Conservation (phyloP, 2,329 filamentous ascomycete genomes). For the Diaporthe helianthi region DNA sequence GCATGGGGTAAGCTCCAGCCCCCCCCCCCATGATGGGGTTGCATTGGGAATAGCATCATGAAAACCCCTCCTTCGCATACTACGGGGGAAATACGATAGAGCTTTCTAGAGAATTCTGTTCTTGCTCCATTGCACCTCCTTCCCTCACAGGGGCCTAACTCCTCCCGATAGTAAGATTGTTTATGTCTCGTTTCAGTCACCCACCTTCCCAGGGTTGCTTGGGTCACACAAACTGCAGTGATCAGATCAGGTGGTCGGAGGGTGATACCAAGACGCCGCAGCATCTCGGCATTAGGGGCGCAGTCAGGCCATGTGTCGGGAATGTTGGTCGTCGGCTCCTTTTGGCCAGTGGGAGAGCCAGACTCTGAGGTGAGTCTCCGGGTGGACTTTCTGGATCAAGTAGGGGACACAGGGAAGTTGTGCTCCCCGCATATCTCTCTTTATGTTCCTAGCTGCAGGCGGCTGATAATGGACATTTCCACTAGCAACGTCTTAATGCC, state of each 20-base stretch:
- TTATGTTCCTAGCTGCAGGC: constrained; percentile 8
- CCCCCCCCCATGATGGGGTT: neutral
- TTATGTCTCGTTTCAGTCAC: constrained; percentile 17
- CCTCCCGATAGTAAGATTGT: neutral
- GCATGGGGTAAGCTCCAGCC: neutral
- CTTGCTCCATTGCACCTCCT: neutral
- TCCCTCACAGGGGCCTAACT: neutral
- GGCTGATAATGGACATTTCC: neutral
- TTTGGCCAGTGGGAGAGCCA: neutral
- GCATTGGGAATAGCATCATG: neutral
- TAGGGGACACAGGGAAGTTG: neutral
- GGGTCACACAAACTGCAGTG: neutral
- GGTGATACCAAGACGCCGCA: constrained; percentile 3
- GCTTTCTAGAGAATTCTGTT: constrained; percentile 8
- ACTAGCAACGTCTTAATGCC: neutral
- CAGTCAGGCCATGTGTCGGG: constrained; percentile 19
- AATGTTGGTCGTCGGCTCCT: neutral
- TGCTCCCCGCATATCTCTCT: neutral
- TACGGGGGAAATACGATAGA: neutral
- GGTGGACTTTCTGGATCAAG: constrained; percentile 21
- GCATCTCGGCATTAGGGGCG: neutral
- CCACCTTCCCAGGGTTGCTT: too few species aligned
- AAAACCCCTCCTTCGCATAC: neutral
- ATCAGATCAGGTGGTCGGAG: neutral
- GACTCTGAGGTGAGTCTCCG: neutral